These are phyloP conservation scores for Acanthamoeba healyi DNA, from an alignment of 208 protist genomes.

Conservation along the genomic window DNA sequence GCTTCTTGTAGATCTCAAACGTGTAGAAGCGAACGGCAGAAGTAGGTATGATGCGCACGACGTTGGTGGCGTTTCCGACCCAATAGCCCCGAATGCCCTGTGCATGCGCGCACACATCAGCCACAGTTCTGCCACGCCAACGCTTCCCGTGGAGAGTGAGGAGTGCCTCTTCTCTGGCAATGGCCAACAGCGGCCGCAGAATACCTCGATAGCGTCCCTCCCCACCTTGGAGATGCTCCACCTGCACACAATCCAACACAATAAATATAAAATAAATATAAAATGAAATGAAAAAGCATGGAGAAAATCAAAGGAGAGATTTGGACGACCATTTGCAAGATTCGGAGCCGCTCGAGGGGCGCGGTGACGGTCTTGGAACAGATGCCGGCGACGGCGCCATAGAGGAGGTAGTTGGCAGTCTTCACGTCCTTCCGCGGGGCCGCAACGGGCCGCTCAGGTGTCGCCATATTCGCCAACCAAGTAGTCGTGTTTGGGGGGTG, in stretches of 20 bases:
- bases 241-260: background rate
- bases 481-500: too few relatives aligned
- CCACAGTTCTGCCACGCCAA: too few relatives aligned
- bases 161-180: background rate
- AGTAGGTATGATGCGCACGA: slow-evolving; percentile 50
- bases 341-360: slow-evolving; percentile 95
- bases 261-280: background rate
- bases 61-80: slow-evolving; percentile 24
- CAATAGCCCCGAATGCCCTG: slow-evolving; percentile 34
- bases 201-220: background rate
- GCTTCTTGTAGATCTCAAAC: slow-evolving; percentile 40
- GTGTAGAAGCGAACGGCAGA: slow-evolving; percentile 51
- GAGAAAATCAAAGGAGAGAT: slow-evolving; percentile 45
- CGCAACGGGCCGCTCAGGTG: too few relatives aligned
- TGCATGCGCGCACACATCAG: background rate
- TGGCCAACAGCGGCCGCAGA: background rate
- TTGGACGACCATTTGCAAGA: slow-evolving; percentile 94
- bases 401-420: slow-evolving; percentile 91
- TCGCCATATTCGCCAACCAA: too few relatives aligned
- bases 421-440: background rate
- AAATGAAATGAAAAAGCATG: background rate
- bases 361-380: slow-evolving; percentile 94
- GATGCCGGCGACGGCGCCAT: slow-evolving; percentile 95
- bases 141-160: too few relatives aligned
- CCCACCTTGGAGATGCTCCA: background rate